phyloP scores from a whole-genome alignment of 129 eudicot genomes.

The Centaurea solstitialis region DNA sequence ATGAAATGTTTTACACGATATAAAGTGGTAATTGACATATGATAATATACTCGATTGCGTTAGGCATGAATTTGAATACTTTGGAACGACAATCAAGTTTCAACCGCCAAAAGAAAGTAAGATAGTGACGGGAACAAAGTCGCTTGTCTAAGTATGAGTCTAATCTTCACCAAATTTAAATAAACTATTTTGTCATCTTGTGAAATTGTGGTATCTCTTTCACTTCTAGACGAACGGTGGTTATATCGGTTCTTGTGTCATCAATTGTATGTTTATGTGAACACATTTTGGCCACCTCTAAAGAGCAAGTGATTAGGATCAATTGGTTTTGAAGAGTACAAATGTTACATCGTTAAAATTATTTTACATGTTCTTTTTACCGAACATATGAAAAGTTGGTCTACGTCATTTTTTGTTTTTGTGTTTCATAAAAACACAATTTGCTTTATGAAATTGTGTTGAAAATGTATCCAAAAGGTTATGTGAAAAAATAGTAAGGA shows the following conservation, averaged over 20 bases:
- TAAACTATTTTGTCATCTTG: constrained; percentile 15
- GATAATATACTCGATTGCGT: background rate
- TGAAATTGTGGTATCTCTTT: constrained; percentile 3
- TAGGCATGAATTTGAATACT: constrained; percentile 13
- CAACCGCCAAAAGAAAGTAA: constrained; percentile 11
- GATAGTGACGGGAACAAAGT: constrained; percentile 14
- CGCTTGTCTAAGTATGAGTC: constrained; percentile 4
- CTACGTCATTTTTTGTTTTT: background rate
- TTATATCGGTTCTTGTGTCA: background rate
- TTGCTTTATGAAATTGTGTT: no score
- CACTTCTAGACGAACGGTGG: background rate
- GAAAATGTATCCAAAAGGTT: background rate
- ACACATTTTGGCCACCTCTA: background rate
- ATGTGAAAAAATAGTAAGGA: background rate
- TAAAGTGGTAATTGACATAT: background rate
- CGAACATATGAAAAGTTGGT: background rate
- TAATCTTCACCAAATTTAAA: constrained; percentile 20
- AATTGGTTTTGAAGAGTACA: background rate
- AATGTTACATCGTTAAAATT: background rate
- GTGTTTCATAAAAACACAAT: no score
- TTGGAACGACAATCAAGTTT: constrained; percentile 17
- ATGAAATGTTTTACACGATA: background rate
- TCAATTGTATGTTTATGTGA: background rate
- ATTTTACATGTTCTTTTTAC: background rate
- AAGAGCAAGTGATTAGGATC: background rate